Percentiles rank a stretch among this genome's conserved stretches.
These are phyloP conservation scores for Mariannaea sp. DNA, from an alignment of 2,329 filamentous ascomycete species.

Conservation along the genomic window DNA sequence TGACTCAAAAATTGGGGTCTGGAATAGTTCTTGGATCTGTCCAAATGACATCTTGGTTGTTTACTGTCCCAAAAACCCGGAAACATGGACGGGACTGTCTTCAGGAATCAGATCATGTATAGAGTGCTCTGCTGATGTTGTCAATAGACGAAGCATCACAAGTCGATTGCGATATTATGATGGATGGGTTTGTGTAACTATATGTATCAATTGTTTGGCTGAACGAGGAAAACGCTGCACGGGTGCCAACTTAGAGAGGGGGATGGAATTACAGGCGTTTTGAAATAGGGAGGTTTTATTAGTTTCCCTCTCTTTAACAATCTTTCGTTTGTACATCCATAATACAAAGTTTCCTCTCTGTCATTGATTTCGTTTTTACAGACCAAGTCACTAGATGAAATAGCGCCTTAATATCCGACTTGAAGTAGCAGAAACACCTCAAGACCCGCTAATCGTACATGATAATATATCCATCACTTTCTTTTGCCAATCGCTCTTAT, in stretches of 20 bases:
- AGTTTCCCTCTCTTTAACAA: slow-evolving; percentile 1
- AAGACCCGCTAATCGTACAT: slow-evolving; percentile 15
- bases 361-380: no score
- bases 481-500: neutral
- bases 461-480: neutral
- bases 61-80: neutral
- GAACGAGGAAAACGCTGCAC: neutral
- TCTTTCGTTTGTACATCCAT: slow-evolving; percentile 8
- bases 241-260: neutral
- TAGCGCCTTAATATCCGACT: slow-evolving; percentile 12
- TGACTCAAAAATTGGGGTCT: no score
- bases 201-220: slow-evolving; percentile 14
- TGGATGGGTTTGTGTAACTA: slow-evolving; percentile 10
- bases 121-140: no score
- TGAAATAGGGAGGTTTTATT: slow-evolving; percentile 17
- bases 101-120: no score
- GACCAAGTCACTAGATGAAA: neutral
- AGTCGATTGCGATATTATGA: no score
- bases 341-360: slow-evolving; percentile 27
- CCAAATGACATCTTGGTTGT: no score
- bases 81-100: neutral
- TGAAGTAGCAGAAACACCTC: slow-evolving; percentile 19
- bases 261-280: slow-evolving; percentile 10
- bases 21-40: no score
- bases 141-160: no score